Base-by-base conservation (phyloP, 768 basidiomycete genomes). In the Atractiella rhizophila region DNA sequence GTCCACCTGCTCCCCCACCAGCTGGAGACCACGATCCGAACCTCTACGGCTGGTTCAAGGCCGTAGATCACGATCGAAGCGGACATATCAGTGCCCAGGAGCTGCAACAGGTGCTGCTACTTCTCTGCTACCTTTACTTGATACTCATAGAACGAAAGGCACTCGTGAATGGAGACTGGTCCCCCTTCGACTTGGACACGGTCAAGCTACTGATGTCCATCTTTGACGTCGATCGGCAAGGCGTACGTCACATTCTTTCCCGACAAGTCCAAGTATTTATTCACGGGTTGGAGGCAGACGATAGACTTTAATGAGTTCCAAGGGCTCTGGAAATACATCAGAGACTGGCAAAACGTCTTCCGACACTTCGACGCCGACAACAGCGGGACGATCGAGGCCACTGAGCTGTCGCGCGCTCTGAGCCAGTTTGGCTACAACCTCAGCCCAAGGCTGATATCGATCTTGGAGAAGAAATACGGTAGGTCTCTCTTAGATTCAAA, bases 111-210 rank as follows among this genome's bases (percentile, higher is more conserved):
- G n/a, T n/a, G n/a, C n/a, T n/a, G n/a, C n/a, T n/a, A n/a, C n/a
- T n/a, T n/a, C n/a, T n/a, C n/a, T n/a, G n/a, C n/a, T n/a, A n/a
- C n/a, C n/a, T n/a, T n/a, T n/a, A n/a, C n/a, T n/a, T n/a, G n/a
- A n/a, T n/a, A n/a, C n/a, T n/a, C n/a, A n/a, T n/a, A n/a, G n/a
- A n/a, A n/a, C n/a, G n/a, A n/a, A n/a, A n/a, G n/a, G 42, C 42
- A 16, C 35, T 43, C 21, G 39, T 43, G 19, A 43, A 43, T 42
- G 42, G 42, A 18, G 42, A 43, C 26, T 37, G 39, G n/a, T 41
- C 37, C 28, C 23, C 37, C 15, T 43, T 43, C 36, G 42, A 43
- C 23, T 27, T 18, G 11, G 42, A 43, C n/a, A 21, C 21, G 37
- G 37, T 42, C 5, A 21, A 35, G 18, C 37, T 43, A 37, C 42